Conservation (phyloP, 257 asterid species). For the Sherardia arvensis region DNA sequence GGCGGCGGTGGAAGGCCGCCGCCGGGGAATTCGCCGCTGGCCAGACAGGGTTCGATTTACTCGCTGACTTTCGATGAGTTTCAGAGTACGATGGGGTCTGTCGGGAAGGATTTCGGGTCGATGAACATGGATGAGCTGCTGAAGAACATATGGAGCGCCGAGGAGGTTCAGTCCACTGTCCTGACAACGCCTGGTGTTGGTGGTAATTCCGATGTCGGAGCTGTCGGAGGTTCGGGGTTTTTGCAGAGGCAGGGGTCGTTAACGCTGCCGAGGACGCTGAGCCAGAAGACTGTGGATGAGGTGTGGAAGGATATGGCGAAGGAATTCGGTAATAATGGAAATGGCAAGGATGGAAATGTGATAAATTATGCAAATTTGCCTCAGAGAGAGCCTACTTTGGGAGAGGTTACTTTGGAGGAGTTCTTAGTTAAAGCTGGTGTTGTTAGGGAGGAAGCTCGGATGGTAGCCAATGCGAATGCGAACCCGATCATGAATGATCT, state of each 20-base stretch:
- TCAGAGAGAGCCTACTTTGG: conserved; percentile 64
- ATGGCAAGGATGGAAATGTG: conserved; percentile 26
- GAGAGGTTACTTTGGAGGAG: conserved; percentile 89
- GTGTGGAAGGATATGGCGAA: conserved; percentile 79
- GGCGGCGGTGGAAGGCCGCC: conserved; percentile 41
- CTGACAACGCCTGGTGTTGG: conserved; percentile 15
- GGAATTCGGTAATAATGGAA: conserved; percentile 28
- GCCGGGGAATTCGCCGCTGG: conserved; percentile 29
- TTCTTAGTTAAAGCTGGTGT: conserved; percentile 79
- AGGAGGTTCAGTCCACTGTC: conserved; percentile 67
- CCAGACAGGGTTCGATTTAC: conserved; percentile 69
- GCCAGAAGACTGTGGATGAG: conserved; percentile 95
- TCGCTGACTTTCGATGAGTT: conserved; percentile 91
- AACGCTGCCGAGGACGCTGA: conserved; percentile 76
- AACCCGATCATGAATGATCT: conserved; percentile 40
- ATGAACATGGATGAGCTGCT: conserved; percentile 99
- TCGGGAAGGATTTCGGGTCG: conserved; percentile 87
- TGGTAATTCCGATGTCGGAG: not conserved
- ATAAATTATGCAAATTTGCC: conserved; percentile 32
- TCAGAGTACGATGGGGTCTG: conserved; percentile 46
- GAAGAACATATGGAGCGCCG: conserved; percentile 87
- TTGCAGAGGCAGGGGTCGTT: conserved; percentile 84
- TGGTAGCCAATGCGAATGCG: conserved; percentile 26
- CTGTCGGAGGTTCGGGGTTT: conserved; percentile 33
- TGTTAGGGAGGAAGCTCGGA: conserved; percentile 63